Base-by-base conservation (phyloP, 129 eudicot genomes). In the Tagetes patula region DNA sequence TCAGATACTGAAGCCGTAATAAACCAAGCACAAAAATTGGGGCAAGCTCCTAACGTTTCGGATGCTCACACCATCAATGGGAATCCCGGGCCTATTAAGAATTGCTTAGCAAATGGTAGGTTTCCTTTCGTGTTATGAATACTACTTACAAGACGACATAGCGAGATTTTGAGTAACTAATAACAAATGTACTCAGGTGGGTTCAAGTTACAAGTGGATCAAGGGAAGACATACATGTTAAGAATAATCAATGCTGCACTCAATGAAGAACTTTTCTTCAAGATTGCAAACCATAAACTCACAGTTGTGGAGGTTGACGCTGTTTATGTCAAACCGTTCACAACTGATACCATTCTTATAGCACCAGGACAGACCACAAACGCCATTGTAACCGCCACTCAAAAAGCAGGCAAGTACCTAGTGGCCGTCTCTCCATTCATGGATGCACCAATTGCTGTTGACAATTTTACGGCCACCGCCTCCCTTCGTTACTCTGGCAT, bases 21-120 rank as follows among this genome's bases (percentile, higher is more conserved):
- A 41, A 73, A 88, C 64, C 77, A 83, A 75, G 97, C 92, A 4
- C 69, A 74, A 58, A 70, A 64, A 69, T 76, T 71, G 6, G 97
- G 97, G 3, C 65, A 61, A 59, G 87, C 96, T 8, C 97, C 97
- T 3, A 86, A 88, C 67, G 87, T 88, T 65, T 91, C 97, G 0
- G 97, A 91, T 76, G 92, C 97, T 73, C 88, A 91, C 40, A 91
- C 95, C 36, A 91, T 91, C 73, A 91, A 88, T 55, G 97, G 97
- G 37, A 74, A 78, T 33, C 88, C 96, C 0, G 96, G 97, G 3
- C 87, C 92, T n/a, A 77, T 74, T 48, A 31, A 78, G 11, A 80
- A 40, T 42, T 91, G 96, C 75, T 76, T 60, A 13, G 69, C 85
- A 34, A 77, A 84, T 67, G 84, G 96, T 87, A 71, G 1, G 14